Conservation (phyloP, 345 rosid genomes). For the Brassica cretica region DNA sequence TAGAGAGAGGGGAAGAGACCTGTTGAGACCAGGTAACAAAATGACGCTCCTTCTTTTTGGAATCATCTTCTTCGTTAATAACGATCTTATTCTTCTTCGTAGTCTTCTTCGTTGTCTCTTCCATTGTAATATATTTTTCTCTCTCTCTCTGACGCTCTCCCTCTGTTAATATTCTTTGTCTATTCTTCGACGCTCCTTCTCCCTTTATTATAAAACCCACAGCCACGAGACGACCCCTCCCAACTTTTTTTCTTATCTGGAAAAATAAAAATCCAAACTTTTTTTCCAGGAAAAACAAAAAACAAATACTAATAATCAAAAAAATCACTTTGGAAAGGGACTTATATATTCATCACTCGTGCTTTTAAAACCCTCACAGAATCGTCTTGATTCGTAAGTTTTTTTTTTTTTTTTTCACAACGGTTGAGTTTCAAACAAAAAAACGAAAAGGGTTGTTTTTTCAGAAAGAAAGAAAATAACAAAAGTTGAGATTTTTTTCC, state of each 20-base stretch:
- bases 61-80: conserved; percentile 49
- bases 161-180: conserved; percentile 19
- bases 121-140: conserved; percentile 37
- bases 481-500: conserved; percentile 31
- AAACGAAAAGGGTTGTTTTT: conserved; percentile 14
- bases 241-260: conserved; percentile 25
- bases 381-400: conserved; percentile 51
- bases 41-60: conserved; percentile 90
- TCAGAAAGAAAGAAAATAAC: background rate
- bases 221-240: conserved; percentile 44
- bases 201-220: conserved; percentile 51
- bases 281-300: conserved; percentile 18
- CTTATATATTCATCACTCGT: conserved; percentile 29
- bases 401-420: conserved; percentile 10
- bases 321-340: conserved; percentile 32
- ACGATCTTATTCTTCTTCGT: conserved; percentile 34
- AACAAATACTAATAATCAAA: background rate
- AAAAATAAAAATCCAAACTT: conserved; percentile 27
- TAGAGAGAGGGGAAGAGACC: conserved; percentile 40
- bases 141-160: conserved; percentile 29
- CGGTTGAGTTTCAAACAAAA: conserved; percentile 18
- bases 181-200: conserved; percentile 58
- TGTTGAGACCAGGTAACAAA: conserved; percentile 76
- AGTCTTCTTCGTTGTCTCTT: conserved; percentile 59
- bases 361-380: background rate